Conservation (phyloP, 2,329 filamentous ascomycete species). For the Stagonosporopsis cucurbitacearum region DNA sequence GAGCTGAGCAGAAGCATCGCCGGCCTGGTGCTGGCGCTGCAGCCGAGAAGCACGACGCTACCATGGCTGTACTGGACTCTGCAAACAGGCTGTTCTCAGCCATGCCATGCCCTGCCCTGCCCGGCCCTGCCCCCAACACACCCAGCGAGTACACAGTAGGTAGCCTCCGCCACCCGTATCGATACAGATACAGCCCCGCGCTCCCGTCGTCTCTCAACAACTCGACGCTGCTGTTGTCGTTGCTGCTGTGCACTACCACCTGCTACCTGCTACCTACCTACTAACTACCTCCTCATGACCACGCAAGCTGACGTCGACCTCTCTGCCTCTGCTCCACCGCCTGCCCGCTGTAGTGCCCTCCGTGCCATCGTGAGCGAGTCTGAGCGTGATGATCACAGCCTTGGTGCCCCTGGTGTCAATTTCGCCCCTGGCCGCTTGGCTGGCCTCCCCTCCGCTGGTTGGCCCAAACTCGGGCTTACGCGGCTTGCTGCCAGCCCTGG, state of each 20-base stretch:
- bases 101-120: not conserved
- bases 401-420: conserved; percentile 17
- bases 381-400: conserved; percentile 1
- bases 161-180: conserved; percentile 29
- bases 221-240: conserved; percentile 2
- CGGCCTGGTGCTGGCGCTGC: not conserved
- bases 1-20: too few relatives aligned
- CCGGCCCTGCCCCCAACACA: conserved; percentile 5
- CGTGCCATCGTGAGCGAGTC: not conserved
- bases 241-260: conserved; percentile 1
- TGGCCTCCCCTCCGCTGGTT: conserved; percentile 13
- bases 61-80: too few relatives aligned
- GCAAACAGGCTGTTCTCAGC: too few relatives aligned
- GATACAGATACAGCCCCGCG: conserved; percentile 21
- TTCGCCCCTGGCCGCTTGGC: conserved; percentile 23
- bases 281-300: too few relatives aligned
- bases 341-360: not conserved
- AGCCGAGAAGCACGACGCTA: too few relatives aligned
- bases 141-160: too few relatives aligned
- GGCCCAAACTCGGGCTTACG: conserved; percentile 11
- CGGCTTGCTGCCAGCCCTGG: not conserved
- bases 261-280: too few relatives aligned
- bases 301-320: conserved; percentile 11
- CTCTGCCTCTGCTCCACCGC: not conserved
- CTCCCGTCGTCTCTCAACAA: conserved; percentile 29